A percentile compares a stretch with the other conserved stretches of the same genome.
These are phyloP conservation scores for Ocimum tenuiflorum DNA, from an alignment of 257 asterid species.

Conservation along the genomic window DNA sequence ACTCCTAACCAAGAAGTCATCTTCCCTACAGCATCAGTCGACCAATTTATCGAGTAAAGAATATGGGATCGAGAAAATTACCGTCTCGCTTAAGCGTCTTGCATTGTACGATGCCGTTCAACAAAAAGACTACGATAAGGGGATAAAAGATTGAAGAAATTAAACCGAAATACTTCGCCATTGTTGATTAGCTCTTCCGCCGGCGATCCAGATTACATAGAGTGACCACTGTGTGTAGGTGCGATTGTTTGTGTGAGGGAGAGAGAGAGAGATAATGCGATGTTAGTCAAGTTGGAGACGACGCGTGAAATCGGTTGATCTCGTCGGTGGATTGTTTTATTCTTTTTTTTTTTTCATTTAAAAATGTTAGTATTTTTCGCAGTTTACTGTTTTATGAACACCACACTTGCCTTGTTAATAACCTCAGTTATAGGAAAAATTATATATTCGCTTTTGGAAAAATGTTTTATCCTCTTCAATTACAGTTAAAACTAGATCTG, in stretches of 20 bases:
- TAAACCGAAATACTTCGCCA: conserved; percentile 26
- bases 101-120: conserved; percentile 51
- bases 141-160: conserved; percentile 15
- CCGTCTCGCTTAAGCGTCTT: conserved; percentile 94
- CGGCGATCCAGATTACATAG: conserved; percentile 21
- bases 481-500: no score
- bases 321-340: conserved; percentile 29
- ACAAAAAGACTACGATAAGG: conserved; percentile 22
- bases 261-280: conserved; percentile 6
- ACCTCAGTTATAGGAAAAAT: no score
- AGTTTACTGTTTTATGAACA: no score
- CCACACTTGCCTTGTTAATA: no score
- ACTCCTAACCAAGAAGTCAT: conserved; percentile 11
- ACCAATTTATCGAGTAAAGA: no score
- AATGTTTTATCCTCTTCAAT: no score
- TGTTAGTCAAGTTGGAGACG: conserved; percentile 14
- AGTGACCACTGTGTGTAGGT: conserved; percentile 22
- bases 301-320: conserved; percentile 26
- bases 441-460: no score
- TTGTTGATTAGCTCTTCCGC: conserved; percentile 17
- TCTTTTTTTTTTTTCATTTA: no score
- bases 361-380: no score
- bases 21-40: not conserved
- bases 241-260: conserved; percentile 21
- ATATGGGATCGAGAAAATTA: no score